Conservation (phyloP, 805 yeast genomes). For the Metschnikowia gruessii region DNA sequence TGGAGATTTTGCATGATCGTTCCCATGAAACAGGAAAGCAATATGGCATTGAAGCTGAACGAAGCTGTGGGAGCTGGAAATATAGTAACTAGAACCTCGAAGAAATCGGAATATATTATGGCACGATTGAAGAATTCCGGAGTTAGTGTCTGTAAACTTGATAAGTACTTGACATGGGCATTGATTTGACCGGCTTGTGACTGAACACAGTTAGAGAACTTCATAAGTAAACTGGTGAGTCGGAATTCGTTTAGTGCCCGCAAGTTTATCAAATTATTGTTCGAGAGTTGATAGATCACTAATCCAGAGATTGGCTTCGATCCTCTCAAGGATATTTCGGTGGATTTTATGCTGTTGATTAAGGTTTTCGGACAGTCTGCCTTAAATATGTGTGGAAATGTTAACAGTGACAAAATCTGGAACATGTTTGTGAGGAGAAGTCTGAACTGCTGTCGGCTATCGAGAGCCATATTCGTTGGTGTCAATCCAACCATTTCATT, state of each 20-base stretch:
- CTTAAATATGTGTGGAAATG: slow-evolving; percentile 38
- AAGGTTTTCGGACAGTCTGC: slow-evolving; percentile 40
- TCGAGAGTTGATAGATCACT: slow-evolving; percentile 55
- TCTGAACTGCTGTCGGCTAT: slow-evolving; percentile 27
- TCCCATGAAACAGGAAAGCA: slow-evolving; percentile 48
- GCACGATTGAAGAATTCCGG: slow-evolving; percentile 32
- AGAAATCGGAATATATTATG: slow-evolving; percentile 47
- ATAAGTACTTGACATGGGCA: slow-evolving; percentile 32
- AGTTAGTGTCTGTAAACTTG: slow-evolving; percentile 34
- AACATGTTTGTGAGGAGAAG: slow-evolving; percentile 33
- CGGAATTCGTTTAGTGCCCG: slow-evolving; percentile 46
- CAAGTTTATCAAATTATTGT: slow-evolving; percentile 58
- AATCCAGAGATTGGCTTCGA: slow-evolving; percentile 36
- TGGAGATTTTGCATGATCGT: slow-evolving; percentile 48
- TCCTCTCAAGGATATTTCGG: slow-evolving; percentile 67
- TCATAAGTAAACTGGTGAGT: slow-evolving; percentile 33
- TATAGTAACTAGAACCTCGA: slow-evolving; percentile 49
- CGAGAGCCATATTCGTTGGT: slow-evolving; percentile 10
- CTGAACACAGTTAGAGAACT: slow-evolving; percentile 37
- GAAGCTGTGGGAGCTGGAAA: slow-evolving; percentile 48
- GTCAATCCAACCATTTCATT: slow-evolving; percentile 28
- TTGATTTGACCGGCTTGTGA: slow-evolving; percentile 25
- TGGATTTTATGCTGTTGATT: slow-evolving; percentile 56
- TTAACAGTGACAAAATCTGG: slow-evolving; percentile 32
- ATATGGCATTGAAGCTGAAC: slow-evolving; percentile 44